These are phyloP conservation scores for Fusarium foetens DNA, from an alignment of 2,329 filamentous ascomycete species.

Conservation along the genomic window DNA sequence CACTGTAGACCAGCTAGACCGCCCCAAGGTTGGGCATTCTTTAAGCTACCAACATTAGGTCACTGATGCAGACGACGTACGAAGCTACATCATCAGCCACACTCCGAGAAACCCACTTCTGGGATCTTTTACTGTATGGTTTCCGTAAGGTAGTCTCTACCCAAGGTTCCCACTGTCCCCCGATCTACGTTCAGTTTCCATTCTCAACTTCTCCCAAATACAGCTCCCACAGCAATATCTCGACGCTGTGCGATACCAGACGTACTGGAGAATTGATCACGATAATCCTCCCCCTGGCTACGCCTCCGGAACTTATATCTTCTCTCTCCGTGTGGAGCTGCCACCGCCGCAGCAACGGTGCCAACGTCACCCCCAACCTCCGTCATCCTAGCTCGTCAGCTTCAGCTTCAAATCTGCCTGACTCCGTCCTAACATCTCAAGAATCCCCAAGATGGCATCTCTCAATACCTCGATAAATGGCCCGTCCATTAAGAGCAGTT, in stretches of 20 bases:
- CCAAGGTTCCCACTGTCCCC: constrained; percentile 28
- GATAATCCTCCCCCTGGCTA: constrained; percentile 12
- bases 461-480: constrained; percentile 83
- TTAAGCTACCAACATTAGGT: constrained; percentile 10
- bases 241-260: constrained; percentile 19
- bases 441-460: constrained; percentile 71
- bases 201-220: constrained; percentile 29
- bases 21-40: constrained; percentile 33
- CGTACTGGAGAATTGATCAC: constrained; percentile 7
- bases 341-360: constrained; percentile 44
- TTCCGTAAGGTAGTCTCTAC: background rate
- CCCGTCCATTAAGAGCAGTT: constrained; percentile 86
- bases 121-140: constrained; percentile 2
- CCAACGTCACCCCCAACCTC: constrained; percentile 44
- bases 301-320: constrained; percentile 30
- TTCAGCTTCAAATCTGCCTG: constrained; percentile 31
- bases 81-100: constrained; percentile 45
- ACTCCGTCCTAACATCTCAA: constrained; percentile 28
- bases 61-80: constrained; percentile 16
- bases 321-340: constrained; percentile 42
- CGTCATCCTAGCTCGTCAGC: constrained; percentile 39
- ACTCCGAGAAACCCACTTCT: constrained; percentile 27
- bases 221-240: constrained; percentile 17
- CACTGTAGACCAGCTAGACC: constrained; percentile 23
- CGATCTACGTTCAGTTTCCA: constrained; percentile 14